phyloP scores from a whole-genome alignment of 2,329 filamentous ascomycete genomes.

The Colletotrichum tofieldiae region DNA sequence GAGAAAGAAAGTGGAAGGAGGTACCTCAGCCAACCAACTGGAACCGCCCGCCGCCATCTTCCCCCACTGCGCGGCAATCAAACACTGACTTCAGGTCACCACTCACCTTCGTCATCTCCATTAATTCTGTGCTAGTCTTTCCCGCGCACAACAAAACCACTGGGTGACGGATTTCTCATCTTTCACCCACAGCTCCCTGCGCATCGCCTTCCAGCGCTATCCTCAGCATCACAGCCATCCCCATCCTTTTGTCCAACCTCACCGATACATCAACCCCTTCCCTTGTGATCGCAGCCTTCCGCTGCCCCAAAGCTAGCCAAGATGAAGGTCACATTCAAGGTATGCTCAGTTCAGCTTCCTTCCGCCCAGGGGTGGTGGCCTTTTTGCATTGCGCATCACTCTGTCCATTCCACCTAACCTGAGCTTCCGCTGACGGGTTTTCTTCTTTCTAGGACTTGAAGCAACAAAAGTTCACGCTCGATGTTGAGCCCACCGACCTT shows the following conservation, averaged over 20 bases:
- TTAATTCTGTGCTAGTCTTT: slow-evolving; percentile 40
- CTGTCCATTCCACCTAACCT: not conserved
- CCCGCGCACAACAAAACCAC: slow-evolving; percentile 40
- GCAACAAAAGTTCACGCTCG: slow-evolving; percentile 98
- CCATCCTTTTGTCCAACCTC: slow-evolving; percentile 1
- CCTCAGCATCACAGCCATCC: slow-evolving; percentile 2
- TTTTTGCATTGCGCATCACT: not conserved
- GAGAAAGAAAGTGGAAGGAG: slow-evolving; percentile 20
- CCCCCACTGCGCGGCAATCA: slow-evolving; percentile 39
- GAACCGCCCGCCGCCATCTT: slow-evolving; percentile 21
- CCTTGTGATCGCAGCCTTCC: slow-evolving; percentile 45
- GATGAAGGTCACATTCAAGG: slow-evolving; percentile 81
- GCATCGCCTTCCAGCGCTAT: slow-evolving; percentile 26
- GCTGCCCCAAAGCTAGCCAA: slow-evolving; percentile 59
- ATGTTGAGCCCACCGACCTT: slow-evolving; percentile 92
- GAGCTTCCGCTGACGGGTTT: slow-evolving; percentile 36
- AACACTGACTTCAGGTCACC: slow-evolving; percentile 44
- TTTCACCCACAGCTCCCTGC: slow-evolving; percentile 27
- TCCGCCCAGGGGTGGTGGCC: not conserved
- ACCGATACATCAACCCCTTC: not conserved
- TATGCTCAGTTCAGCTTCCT: slow-evolving; percentile 53
- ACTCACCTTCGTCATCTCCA: slow-evolving; percentile 43
- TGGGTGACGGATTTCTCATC: slow-evolving; percentile 38
- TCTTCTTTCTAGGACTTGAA: slow-evolving; percentile 83
- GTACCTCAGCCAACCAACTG: slow-evolving; percentile 40